Evolutionary conservation across 805 yeast species (phyloP), one percentile per base, ranked within the genome.

Genomic region (Yarrowia sp.): DNA sequence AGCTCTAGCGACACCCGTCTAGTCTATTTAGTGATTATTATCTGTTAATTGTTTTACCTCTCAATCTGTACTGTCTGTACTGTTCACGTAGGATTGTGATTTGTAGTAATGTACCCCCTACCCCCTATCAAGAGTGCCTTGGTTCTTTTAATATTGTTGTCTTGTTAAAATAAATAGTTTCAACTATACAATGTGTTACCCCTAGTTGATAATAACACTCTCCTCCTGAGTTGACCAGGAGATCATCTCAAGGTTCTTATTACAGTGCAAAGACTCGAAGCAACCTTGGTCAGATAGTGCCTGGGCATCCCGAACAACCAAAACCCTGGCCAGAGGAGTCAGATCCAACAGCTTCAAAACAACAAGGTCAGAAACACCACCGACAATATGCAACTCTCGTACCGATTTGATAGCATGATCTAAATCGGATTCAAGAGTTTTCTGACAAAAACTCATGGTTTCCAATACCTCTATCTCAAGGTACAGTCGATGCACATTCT

Each of bases 191-290:
- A n/a, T n/a, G n/a, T n/a, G n/a, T n/a, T n/a, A n/a, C n/a, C 32
- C 9, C 19, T n/a, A 46, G 19, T 17, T 46, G n/a, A 46, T 30
- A 30, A 30, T 32, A 9, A 49, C 28, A 10, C 21, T 33, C 19
- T 21, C 40, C 9, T 51, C 58, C 6, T 51, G 41, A 6, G 58
- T 22, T 4, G 58, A 51, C 58, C 58, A 51, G n/a, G 58, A 51
- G 16, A 51, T 33, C 58, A 51, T 51, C 41, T 51, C 58, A 9
- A 51, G 41, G 21, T 33, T 33, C 10, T n/a, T 22, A 4, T 33
- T 33, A 30, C 58, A 33, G n/a, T 51, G 40, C 10, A 51, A 30
- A 3, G 58, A 33, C 19, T 33, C 58, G 10, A 51, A 35, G 16
- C 32, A 22, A 5, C 30, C 30, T n/a, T 21, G 41, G 12, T 51